phyloP scores from a whole-genome alignment of 441 rosid genomes.

The Gossypium davidsonii region DNA sequence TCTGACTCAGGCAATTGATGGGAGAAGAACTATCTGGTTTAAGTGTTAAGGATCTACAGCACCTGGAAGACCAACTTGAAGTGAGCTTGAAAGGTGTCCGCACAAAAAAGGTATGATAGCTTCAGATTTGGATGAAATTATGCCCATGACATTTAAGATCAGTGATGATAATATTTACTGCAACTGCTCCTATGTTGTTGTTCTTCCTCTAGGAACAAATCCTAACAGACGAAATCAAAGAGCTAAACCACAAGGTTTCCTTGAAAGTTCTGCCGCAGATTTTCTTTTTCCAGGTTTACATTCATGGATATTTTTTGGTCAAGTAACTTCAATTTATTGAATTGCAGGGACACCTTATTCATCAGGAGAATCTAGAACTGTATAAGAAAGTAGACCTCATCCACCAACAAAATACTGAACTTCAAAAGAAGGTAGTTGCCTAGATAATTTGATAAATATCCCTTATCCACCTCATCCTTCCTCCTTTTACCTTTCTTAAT shows the following conservation, averaged over 20 bases:
- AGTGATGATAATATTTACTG: background rate
- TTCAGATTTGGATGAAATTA: background rate
- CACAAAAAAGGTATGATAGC: constrained; percentile 46
- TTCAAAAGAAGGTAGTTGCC: constrained; percentile 55
- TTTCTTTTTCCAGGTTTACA: constrained; percentile 2
- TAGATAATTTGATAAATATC: background rate
- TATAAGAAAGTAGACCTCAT: constrained; percentile 45
- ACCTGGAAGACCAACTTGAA: constrained; percentile 76
- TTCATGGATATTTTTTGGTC: background rate
- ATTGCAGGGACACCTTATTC: constrained; percentile 54
- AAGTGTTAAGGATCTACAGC: constrained; percentile 49
- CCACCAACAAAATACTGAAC: constrained; percentile 50
- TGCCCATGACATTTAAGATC: background rate
- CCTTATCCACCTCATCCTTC: background rate
- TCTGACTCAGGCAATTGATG: constrained; percentile 53
- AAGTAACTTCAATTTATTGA: constrained; percentile 13
- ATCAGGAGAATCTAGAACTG: constrained; percentile 59
- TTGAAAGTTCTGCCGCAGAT: background rate
- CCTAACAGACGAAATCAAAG: constrained; percentile 53
- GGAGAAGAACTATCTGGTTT: constrained; percentile 80
- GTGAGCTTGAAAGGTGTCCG: constrained; percentile 61
- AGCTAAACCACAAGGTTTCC: constrained; percentile 64
- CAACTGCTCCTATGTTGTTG: background rate
- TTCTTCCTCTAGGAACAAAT: constrained; percentile 42
- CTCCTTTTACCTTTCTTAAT: background rate